phyloP scores from a whole-genome alignment of 176 grass and related monocot genomes.

The Puccinellia tenuiflora region DNA sequence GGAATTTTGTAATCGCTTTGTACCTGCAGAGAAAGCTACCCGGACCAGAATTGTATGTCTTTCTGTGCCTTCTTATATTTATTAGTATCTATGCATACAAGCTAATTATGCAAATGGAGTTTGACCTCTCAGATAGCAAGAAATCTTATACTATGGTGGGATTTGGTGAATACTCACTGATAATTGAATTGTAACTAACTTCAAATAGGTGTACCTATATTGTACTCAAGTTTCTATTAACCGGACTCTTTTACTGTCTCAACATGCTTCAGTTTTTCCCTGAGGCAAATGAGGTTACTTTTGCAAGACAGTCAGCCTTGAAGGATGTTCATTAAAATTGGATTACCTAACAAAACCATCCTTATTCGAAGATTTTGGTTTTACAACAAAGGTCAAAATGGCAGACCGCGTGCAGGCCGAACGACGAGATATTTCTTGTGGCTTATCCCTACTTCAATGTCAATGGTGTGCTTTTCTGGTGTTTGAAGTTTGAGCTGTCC shows the following conservation, averaged over 20 bases:
- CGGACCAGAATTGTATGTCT: conserved; percentile 75
- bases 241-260: conserved; percentile 3
- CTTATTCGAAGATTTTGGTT: conserved; percentile 95
- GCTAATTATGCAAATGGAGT: background rate
- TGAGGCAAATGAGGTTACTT: conserved; percentile 85
- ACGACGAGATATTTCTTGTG: conserved; percentile 81
- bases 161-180: background rate
- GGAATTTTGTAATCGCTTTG: conserved; percentile 74
- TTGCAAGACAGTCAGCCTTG: conserved; percentile 80
- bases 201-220: background rate
- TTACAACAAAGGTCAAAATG: conserved; percentile 86
- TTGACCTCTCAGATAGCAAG: background rate
- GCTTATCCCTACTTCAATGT: conserved; percentile 99
- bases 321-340: conserved; percentile 74
- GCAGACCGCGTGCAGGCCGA: conserved; percentile 63
- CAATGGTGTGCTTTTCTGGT: conserved; percentile 55
- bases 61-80: conserved; percentile 4
- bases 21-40: conserved; percentile 70
- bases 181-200: background rate
- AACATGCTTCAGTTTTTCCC: conserved; percentile 77
- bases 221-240: background rate
- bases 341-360: conserved; percentile 97
- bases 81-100: background rate
- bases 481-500: background rate
- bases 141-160: background rate